Evolutionary conservation across 2,329 filamentous ascomycete species (phyloP), one percentile per base, ranked within the genome.

Genomic region (Trichocomaceae sp.): DNA sequence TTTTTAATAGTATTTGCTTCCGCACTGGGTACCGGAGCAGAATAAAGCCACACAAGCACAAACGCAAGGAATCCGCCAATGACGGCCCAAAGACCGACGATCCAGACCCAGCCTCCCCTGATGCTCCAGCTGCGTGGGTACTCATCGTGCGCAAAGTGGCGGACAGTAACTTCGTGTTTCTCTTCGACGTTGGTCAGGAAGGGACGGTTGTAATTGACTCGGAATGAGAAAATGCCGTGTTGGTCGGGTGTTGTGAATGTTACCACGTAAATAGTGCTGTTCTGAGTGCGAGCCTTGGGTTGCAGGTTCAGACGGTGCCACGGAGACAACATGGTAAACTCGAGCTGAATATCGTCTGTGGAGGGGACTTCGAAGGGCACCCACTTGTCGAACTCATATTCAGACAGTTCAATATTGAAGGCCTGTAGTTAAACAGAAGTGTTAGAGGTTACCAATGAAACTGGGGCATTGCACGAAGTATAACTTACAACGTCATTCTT

Each of bases 181-280:
- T 96, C 90, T 69, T 96, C 91, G 52, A 99, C 71, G 69, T 85
- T 87, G 65, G 84, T 93, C 63, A 95, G 75, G 79, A 96, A 95
- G 1, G 92, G 90, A 6, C 93, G 85, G 79, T 95, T 95, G 81
- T 97, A 96, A 80, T 96, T 95, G 72, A 97, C 81, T 69, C 86
- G 84, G 81, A 99, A 97, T 77, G 95, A 95, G 81, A 97, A 99
- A 75, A 99, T 96, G 69, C 93, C 93, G 76, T 99, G 93, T 75
- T 99, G 93, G 71, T 99, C 93, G 4, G 93, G 93, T 3, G 92
- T 81, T 60, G 80, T 87, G 75, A 99, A 96, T 22, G 82, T 80
- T 46, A 82, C 80, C 59, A 81, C 80, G 77, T 86, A 99, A 58
- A 87, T 80, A 49, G 88, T 85, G 60, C 84, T 83, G 64, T 88